Conservation (phyloP, 805 yeast species). For the Sugiyamaella qingdaonensis region DNA sequence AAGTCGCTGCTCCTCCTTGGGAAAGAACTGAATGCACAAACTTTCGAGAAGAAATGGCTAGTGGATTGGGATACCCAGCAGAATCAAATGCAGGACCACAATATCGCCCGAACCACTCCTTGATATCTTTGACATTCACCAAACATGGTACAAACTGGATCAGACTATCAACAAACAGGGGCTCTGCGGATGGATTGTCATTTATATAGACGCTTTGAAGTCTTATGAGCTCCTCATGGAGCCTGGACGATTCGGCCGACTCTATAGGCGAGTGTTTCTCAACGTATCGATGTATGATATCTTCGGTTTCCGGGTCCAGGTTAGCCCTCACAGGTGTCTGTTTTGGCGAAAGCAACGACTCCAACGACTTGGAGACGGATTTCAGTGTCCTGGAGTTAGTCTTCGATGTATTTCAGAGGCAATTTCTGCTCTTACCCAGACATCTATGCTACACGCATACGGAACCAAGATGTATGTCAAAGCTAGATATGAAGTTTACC, state of each 20-base stretch:
- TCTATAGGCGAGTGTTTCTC: constrained; percentile 19
- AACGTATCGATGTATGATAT: constrained; percentile 8
- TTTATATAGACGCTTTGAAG: constrained; percentile 22
- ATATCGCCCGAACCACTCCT: constrained; percentile 49
- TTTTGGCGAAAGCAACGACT: constrained; percentile 2
- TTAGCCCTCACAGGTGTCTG: not conserved
- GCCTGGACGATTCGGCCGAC: constrained; percentile 24
- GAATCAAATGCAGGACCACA: constrained; percentile 53
- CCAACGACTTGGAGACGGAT: constrained; percentile 1
- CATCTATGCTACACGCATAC: not conserved
- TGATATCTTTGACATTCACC: constrained; percentile 28
- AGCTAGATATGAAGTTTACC: not conserved
- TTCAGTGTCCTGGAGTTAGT: constrained; percentile 1
- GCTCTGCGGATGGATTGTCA: constrained; percentile 17
- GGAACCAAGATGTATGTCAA: not conserved
- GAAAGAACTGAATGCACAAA: constrained; percentile 30
- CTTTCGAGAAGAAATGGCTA: constrained; percentile 33
- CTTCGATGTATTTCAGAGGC: not conserved
- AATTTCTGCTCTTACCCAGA: not conserved
- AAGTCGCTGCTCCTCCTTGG: constrained; percentile 10
- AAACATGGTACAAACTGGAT: constrained; percentile 31
- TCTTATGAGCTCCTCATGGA: constrained; percentile 34
- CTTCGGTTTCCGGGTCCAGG: constrained; percentile 5
- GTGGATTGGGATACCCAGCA: constrained; percentile 46
- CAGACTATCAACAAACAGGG: constrained; percentile 30